Conservation (phyloP, 352 stramenopile genomes). For the Albugo candida region DNA sequence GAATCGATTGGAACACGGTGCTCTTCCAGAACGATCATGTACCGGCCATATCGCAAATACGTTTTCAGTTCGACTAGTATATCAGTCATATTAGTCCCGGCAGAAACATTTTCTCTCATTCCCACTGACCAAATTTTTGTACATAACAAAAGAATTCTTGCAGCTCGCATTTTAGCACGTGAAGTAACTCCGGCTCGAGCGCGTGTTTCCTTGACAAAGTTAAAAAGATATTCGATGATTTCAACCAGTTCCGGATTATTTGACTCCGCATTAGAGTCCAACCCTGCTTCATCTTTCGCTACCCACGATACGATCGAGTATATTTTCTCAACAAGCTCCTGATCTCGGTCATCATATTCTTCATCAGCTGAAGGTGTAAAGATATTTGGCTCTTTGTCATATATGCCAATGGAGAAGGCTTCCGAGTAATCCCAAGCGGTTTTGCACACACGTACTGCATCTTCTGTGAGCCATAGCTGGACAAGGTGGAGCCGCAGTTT, state of each 20-base stretch:
- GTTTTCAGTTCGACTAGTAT: slow-evolving; percentile 19
- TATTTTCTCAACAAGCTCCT: slow-evolving; percentile 15
- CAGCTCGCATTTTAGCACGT: slow-evolving; percentile 24
- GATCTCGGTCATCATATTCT: slow-evolving; percentile 12
- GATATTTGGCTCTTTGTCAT: slow-evolving; percentile 4
- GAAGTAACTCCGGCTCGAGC: slow-evolving; percentile 32
- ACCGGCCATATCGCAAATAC: slow-evolving; percentile 15
- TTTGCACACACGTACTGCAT: slow-evolving; percentile 12
- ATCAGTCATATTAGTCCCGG: not conserved
- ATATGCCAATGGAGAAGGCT: not conserved
- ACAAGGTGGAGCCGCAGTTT: slow-evolving; percentile 21
- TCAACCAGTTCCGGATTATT: too few species aligned
- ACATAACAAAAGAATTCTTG: slow-evolving; percentile 18
- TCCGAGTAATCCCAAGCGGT: not conserved
- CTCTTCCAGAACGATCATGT: slow-evolving; percentile 34
- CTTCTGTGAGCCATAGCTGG: slow-evolving; percentile 26
- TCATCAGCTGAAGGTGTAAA: slow-evolving; percentile 18
- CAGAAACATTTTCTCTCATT: slow-evolving; percentile 11
- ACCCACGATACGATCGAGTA: slow-evolving; percentile 12
- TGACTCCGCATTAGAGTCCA: too few species aligned
- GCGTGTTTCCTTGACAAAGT: slow-evolving; percentile 12
- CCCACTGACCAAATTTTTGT: slow-evolving; percentile 10
- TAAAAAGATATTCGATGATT: not conserved
- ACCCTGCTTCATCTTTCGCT: slow-evolving; percentile 6
- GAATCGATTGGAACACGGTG: slow-evolving; percentile 28